Percentiles rank a stretch among this genome's conserved stretches.
Evolutionary conservation across 176 grass and related monocot species (phyloP).

Genomic region (Hyparrhenia diplandra): DNA sequence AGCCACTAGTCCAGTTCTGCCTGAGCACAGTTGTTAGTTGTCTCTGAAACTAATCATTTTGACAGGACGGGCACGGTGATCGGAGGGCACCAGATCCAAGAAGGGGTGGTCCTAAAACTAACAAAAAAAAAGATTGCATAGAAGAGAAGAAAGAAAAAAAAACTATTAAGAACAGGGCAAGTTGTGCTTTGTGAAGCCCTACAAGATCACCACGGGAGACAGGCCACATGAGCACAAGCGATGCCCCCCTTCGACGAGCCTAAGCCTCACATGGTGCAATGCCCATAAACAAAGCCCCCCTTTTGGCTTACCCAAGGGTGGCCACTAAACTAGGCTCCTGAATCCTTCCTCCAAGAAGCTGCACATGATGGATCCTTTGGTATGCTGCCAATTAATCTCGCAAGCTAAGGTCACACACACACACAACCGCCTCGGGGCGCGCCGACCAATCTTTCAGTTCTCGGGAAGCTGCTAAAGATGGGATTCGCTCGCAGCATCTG

Average conservation of each 20-base stretch:
- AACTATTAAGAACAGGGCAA: slow-evolving; percentile 20
- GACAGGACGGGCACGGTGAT: slow-evolving; percentile 4
- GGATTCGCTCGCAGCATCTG: slow-evolving; percentile 5
- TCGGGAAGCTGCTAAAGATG: neutral
- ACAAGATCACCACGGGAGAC: slow-evolving; percentile 41
- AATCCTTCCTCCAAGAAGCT: slow-evolving; percentile 34
- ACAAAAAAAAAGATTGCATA: neutral
- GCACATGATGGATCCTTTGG: slow-evolving; percentile 51
- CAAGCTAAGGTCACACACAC: slow-evolving; percentile 6
- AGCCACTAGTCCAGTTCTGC: neutral
- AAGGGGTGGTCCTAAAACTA: slow-evolving; percentile 25
- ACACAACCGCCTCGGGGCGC: neutral
- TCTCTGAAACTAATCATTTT: slow-evolving; percentile 41
- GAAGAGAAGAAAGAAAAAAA: neutral
- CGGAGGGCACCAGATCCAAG: slow-evolving; percentile 35
- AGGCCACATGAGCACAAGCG: slow-evolving; percentile 40
- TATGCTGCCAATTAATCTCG: neutral
- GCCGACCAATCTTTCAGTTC: slow-evolving; percentile 28
- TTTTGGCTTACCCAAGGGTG: neutral
- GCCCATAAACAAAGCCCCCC: slow-evolving; percentile 7
- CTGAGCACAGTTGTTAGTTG: slow-evolving; percentile 4
- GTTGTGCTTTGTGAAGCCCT: slow-evolving; percentile 33
- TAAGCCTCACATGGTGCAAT: slow-evolving; percentile 41
- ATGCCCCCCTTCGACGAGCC: slow-evolving; percentile 9
- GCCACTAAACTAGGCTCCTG: slow-evolving; percentile 26